phyloP scores from a whole-genome alignment of 2,329 filamentous ascomycete genomes.

The Tympanopsis confertula region DNA sequence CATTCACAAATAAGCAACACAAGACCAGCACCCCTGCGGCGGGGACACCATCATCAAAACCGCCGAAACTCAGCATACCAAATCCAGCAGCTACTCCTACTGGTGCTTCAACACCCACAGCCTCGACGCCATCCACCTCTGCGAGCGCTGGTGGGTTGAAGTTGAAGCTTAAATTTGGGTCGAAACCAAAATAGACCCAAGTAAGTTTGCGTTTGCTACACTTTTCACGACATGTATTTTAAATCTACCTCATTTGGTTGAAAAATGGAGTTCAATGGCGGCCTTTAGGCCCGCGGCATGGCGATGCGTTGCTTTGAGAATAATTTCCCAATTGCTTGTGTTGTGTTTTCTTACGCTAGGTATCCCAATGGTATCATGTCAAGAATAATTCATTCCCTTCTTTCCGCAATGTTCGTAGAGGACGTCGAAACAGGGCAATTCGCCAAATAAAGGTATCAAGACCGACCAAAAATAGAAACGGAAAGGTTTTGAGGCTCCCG shows the following conservation, averaged over 20 bases:
- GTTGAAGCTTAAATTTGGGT: constrained; percentile 25
- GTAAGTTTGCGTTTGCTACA: constrained; percentile 2
- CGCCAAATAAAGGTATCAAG: too few relatives aligned
- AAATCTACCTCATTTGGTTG: too few relatives aligned
- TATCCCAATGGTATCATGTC: too few relatives aligned
- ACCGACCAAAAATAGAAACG: background rate
- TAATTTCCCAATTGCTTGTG: too few relatives aligned
- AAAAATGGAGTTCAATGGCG: too few relatives aligned
- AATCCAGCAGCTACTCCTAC: constrained; percentile 14
- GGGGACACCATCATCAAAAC: constrained; percentile 12
- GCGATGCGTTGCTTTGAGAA: too few relatives aligned
- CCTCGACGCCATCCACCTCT: constrained; percentile 16
- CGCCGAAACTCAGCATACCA: constrained; percentile 15
- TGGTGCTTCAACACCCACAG: constrained; percentile 12
- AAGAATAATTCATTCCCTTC: too few relatives aligned
- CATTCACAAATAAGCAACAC: constrained; percentile 25
- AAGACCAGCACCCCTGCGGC: constrained; percentile 13
- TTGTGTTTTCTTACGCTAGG: too few relatives aligned
- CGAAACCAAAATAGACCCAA: constrained; percentile 8
- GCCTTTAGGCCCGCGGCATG: too few relatives aligned
- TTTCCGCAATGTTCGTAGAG: too few relatives aligned
- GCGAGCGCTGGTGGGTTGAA: constrained; percentile 23
- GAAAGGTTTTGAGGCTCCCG: constrained; percentile 4
- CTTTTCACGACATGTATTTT: too few relatives aligned
- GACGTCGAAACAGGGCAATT: too few relatives aligned